Evolutionary conservation across 345 rosid genomes (phyloP).

Genomic region (Dovyalis caffra): DNA sequence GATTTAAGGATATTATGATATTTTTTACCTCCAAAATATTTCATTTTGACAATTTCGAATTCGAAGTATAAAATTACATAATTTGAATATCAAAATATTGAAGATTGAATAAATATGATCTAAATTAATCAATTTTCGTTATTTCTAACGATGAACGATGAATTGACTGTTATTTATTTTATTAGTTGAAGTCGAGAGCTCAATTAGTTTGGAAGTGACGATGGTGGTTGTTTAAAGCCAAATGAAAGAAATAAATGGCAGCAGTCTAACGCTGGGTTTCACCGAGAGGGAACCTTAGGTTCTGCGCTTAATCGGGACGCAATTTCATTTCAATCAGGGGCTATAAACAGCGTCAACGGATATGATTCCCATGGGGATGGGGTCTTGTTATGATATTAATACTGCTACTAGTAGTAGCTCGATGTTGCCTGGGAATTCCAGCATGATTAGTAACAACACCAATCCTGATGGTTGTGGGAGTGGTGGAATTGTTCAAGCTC

Average conservation of each 20-base stretch:
- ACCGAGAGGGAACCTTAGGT: constrained; percentile 30
- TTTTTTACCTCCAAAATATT: no score
- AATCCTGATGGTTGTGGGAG: background rate
- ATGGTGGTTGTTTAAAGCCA: background rate
- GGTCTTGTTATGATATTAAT: constrained; percentile 40
- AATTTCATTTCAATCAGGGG: constrained; percentile 49
- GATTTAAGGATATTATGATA: no score
- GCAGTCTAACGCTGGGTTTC: constrained; percentile 55
- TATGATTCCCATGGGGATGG: constrained; percentile 52
- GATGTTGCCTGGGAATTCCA: constrained; percentile 39
- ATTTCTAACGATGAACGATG: no score
- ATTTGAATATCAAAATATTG: no score
- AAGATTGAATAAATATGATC: no score
- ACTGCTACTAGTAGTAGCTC: constrained; percentile 14
- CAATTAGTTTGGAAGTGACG: background rate
- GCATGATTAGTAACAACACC: constrained; percentile 26
- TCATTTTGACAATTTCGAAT: no score
- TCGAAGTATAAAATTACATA: no score
- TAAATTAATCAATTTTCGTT: no score
- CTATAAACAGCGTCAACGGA: constrained; percentile 41
- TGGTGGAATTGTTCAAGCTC: constrained; percentile 23
- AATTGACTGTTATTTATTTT: no score
- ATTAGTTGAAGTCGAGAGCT: no score
- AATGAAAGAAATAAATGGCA: constrained; percentile 46
- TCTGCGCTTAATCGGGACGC: constrained; percentile 47